phyloP scores from a whole-genome alignment of 1,284 basidiomycete genomes.

The Porogramme epimiltina region DNA sequence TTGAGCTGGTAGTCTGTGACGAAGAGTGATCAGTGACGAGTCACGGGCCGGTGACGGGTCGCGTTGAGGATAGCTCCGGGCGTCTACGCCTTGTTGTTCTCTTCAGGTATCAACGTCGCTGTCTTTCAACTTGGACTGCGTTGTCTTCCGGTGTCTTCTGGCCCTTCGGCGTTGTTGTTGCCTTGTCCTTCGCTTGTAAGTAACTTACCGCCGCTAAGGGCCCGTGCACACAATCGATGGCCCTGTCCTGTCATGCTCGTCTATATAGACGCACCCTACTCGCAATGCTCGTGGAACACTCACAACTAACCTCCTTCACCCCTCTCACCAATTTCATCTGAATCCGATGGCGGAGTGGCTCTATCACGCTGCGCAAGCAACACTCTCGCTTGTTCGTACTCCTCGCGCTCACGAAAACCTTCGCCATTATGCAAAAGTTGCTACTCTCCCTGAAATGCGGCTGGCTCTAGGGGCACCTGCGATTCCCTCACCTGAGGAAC shows the following conservation, averaged over 20 bases:
- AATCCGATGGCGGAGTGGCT: background rate
- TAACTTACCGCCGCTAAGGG: too few relatives aligned
- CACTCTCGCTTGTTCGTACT: background rate
- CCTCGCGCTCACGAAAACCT: conserved; percentile 24
- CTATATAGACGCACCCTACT: too few relatives aligned
- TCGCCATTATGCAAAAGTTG: conserved; percentile 45
- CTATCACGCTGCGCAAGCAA: too few relatives aligned
- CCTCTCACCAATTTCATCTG: background rate
- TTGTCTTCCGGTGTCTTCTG: background rate
- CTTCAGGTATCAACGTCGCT: too few relatives aligned
- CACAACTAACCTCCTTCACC: background rate
- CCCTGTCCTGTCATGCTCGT: background rate
- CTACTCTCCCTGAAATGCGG: conserved; percentile 49
- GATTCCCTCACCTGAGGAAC: conserved; percentile 42
- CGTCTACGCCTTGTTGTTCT: background rate
- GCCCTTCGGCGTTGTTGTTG: background rate
- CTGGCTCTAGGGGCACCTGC: conserved; percentile 36
- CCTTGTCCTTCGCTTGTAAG: background rate
- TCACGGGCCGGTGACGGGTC: background rate
- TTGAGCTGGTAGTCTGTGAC: too few relatives aligned
- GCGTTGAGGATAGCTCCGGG: background rate
- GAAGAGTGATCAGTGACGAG: too few relatives aligned
- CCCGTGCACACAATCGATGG: too few relatives aligned
- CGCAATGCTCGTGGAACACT: too few relatives aligned
- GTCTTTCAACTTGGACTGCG: background rate